Conservation (phyloP, 2,329 filamentous ascomycete genomes). For the Pseudocercospora eumusae region DNA sequence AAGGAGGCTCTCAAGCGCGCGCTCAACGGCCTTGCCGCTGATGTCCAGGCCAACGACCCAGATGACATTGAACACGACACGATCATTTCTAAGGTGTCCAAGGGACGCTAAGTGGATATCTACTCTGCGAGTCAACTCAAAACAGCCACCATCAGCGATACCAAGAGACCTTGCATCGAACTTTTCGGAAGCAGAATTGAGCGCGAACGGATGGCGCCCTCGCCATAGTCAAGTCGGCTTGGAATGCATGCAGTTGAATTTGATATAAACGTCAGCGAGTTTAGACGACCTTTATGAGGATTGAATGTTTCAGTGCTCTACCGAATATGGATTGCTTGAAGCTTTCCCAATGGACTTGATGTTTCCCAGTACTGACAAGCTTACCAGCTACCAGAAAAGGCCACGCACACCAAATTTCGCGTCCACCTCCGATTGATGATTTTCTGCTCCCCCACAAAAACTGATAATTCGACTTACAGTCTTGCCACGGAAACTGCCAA, state of each 20-base stretch:
- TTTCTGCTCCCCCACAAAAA: background rate
- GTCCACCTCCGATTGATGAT: background rate
- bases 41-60: slow-evolving; percentile 80
- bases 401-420: background rate
- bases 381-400: background rate
- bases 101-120: slow-evolving; percentile 48
- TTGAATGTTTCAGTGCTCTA: background rate
- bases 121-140: background rate
- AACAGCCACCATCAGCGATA: background rate
- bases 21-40: slow-evolving; percentile 71
- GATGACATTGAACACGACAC: slow-evolving; percentile 79
- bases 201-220: background rate
- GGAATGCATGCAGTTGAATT: background rate
- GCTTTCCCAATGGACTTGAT: background rate
- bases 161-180: slow-evolving; percentile 3
- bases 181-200: slow-evolving; percentile 6
- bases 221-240: background rate
- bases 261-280: slow-evolving; percentile 6
- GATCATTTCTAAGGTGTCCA: slow-evolving; percentile 59
- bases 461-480: background rate
- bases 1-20: slow-evolving; percentile 79
- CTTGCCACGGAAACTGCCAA: background rate
- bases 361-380: background rate
- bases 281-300: slow-evolving; percentile 5
- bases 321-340: background rate